Percentiles rank a stretch among this genome's conserved stretches.
Evolutionary conservation across 164 flowering plant species (phyloP).

Genomic region (Tetracentron sinense): DNA sequence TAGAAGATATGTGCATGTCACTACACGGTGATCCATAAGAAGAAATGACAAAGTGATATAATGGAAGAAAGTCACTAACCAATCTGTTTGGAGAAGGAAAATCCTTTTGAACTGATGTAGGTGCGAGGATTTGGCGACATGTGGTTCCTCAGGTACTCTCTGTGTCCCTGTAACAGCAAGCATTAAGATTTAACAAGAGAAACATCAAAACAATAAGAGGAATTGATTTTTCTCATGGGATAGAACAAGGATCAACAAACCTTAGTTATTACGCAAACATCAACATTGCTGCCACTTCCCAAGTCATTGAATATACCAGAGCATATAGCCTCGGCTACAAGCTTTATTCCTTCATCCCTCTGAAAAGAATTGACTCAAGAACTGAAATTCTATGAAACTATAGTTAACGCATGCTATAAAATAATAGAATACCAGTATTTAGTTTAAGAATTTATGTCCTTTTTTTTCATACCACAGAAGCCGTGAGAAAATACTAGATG

Average conservation of each 20-base stretch:
- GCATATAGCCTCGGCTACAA: slow-evolving; percentile 80
- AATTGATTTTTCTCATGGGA: not conserved
- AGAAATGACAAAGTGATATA: not conserved
- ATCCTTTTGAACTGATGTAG: slow-evolving; percentile 57
- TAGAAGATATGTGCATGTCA: too few species aligned
- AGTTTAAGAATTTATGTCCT: not conserved
- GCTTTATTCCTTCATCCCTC: slow-evolving; percentile 86
- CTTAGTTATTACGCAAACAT: slow-evolving; percentile 94
- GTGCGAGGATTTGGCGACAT: slow-evolving; percentile 78
- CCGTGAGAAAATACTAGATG: not conserved
- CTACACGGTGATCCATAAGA: too few species aligned
- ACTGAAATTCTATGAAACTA: not conserved
- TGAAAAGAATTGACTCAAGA: slow-evolving; percentile 25
- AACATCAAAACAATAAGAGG: not conserved
- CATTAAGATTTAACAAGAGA: not conserved
- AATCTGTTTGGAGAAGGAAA: slow-evolving; percentile 60
- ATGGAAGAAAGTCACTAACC: slow-evolving; percentile 38
- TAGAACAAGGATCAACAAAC: slow-evolving; percentile 30
- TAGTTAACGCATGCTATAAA: not conserved
- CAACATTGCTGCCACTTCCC: slow-evolving; percentile 99
- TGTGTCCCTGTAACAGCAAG: slow-evolving; percentile 47
- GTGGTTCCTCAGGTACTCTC: slow-evolving; percentile 77
- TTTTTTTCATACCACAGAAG: not conserved
- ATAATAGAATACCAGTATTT: not conserved
- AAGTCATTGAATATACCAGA: slow-evolving; percentile 94